Base-by-base conservation (phyloP, 139 green algal species). In the Cymbomonas tetramitiformis region DNA sequence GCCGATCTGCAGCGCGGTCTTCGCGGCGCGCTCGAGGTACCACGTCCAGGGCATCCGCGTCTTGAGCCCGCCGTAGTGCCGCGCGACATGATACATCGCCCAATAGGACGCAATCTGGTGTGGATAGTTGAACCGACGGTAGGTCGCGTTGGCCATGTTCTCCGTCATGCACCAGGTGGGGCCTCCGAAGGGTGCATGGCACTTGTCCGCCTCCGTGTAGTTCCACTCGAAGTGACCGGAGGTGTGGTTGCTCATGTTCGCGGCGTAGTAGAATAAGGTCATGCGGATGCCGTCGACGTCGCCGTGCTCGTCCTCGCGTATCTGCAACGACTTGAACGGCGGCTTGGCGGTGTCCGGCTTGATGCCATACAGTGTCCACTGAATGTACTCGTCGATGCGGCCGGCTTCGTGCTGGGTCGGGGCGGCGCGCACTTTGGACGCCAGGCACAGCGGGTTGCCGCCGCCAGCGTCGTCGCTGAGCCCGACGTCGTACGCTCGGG, bases 391-490 rank as follows among this genome's bases (percentile, higher is more conserved):
- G 34, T 51, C 38, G 9, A 62, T 6, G 4, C 55, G 7, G 5
- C 40, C 38, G 29, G 34, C 55, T 41, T 62, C 38, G 5, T 15
- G 28, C 24, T 28, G 24, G 4, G 10, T 38, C 5, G 55, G 38
- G 30, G 39, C 23, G 4, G 32, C 12, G 39, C 25, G 4, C 9
- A 43, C 55, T 21, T 51, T 50, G 4, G 29, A 31, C 7, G 55
- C 55, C 8, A 62, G 38, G 0, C 23, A 39, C 24, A 62, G 32
- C 26, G 46, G 51, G 6, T 51, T 24, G 1, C 38, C 55, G 5
- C 40, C 55, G 4, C 55, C 55, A 9, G 55, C 55, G 9, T 62
- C 55, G 19, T 62, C 55, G 25, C 38, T 52, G 28, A 62, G 30
- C 21, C 55, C 55, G 15, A 62, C 55, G 32, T 51, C 38, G 44